A percentile compares a stretch with the other conserved stretches of the same genome.
Evolutionary conservation across 1,284 basidiomycete genomes (phyloP).

Genomic region (Trichosporon asahii): DNA sequence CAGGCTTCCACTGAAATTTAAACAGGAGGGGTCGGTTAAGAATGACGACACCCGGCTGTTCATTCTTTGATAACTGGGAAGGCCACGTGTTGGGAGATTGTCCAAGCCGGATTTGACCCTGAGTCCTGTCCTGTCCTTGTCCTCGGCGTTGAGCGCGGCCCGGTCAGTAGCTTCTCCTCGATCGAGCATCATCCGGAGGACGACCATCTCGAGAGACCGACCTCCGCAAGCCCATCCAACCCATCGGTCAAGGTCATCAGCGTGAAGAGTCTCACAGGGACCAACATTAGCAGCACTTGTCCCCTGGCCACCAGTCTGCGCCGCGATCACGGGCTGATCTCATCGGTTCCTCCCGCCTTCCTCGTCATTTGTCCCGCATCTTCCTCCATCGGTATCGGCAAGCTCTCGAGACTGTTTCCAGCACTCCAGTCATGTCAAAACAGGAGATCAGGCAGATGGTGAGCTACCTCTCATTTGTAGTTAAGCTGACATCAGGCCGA

Average conservation of each 20-base stretch:
- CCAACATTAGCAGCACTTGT: neutral
- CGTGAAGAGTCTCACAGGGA: neutral
- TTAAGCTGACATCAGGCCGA: constrained; percentile 29
- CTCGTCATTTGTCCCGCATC: neutral
- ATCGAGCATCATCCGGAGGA: neutral
- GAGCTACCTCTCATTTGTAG: neutral
- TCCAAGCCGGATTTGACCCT: neutral
- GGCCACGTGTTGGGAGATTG: neutral
- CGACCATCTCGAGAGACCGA: neutral
- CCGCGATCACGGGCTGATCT: neutral
- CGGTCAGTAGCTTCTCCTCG: neutral
- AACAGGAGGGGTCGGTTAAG: neutral
- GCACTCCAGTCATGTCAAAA: constrained; percentile 7
- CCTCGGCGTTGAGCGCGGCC: neutral
- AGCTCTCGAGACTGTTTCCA: neutral
- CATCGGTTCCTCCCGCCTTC: neutral
- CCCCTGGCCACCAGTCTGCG: neutral
- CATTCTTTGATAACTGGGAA: neutral
- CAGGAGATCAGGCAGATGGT: constrained; percentile 21
- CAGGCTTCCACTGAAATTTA: neutral
- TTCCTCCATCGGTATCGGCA: neutral
- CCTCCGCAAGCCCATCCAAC: neutral
- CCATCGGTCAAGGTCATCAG: neutral
- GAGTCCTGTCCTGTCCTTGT: neutral
- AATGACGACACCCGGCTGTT: neutral